These are phyloP conservation scores for Rhodamnia rubescens DNA, from an alignment of 345 rosid species.

Conservation along the genomic window DNA sequence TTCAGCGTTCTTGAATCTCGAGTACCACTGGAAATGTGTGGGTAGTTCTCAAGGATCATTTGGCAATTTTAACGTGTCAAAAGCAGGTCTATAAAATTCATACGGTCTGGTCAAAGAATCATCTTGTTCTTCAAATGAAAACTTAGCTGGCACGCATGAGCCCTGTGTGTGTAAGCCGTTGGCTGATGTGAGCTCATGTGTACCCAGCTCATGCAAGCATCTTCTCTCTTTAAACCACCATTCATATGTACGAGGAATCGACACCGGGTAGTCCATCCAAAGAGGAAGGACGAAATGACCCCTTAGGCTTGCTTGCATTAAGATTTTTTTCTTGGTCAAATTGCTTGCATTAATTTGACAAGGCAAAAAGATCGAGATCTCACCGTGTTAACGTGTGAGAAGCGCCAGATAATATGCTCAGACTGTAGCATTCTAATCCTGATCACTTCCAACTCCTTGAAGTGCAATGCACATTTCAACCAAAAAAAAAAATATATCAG, in stretches of 20 bases:
- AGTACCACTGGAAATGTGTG: background rate
- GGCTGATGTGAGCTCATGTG: background rate
- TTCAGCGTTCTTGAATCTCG: background rate
- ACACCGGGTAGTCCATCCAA: background rate
- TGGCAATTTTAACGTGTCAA: background rate
- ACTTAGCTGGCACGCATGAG: background rate
- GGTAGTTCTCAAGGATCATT: background rate
- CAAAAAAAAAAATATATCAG: fast-evolving
- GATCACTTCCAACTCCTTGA: background rate
- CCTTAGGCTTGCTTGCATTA: background rate
- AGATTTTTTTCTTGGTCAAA: no score
- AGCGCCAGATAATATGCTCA: background rate
- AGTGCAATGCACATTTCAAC: no score
- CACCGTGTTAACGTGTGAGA: background rate
- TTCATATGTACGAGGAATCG: background rate
- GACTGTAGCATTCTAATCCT: background rate
- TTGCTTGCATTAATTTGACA: background rate
- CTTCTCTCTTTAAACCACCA: background rate
- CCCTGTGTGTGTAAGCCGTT: background rate
- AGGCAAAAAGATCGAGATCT: background rate
- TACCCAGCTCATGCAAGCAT: background rate
- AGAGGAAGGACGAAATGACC: background rate
- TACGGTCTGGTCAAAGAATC: background rate
- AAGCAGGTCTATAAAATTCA: background rate
- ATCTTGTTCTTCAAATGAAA: background rate